Percentiles rank a stretch among this genome's conserved stretches.
Conservation (phyloP, 1,139 yeast species). For the Blastobotrys proliferans region DNA sequence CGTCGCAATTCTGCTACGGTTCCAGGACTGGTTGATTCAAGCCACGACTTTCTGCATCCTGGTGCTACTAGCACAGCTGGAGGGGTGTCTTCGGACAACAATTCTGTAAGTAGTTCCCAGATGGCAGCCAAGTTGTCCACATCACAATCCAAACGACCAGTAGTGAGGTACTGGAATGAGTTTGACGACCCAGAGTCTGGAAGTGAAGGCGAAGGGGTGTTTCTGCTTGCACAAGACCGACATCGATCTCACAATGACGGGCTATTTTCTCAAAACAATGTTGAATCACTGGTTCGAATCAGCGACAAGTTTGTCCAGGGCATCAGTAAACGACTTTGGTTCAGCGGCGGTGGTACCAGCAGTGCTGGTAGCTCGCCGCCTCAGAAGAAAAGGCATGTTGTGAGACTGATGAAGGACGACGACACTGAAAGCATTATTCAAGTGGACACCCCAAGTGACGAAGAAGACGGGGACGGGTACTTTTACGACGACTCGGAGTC, state of each 20-base stretch:
- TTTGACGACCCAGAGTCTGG: conserved; percentile 62
- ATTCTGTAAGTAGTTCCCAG: conserved; percentile 7
- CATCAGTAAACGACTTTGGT: conserved; percentile 16
- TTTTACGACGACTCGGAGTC: conserved; percentile 13
- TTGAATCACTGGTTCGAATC: conserved; percentile 32
- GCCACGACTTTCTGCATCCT: neutral
- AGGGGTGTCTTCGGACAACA: conserved; percentile 10
- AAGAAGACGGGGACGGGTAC: conserved; percentile 16
- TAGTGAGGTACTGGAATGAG: conserved; percentile 64
- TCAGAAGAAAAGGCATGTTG: neutral
- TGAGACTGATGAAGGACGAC: conserved; percentile 11
- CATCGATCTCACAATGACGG: conserved; percentile 26
- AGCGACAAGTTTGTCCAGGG: conserved; percentile 24
- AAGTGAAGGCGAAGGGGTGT: conserved; percentile 34
- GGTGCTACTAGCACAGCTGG: conserved; percentile 4
- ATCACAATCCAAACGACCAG: conserved; percentile 29
- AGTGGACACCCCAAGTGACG: conserved; percentile 17
- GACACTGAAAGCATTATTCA: conserved; percentile 16
- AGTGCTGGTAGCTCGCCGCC: neutral
- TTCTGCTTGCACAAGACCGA: conserved; percentile 32
- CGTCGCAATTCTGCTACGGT: neutral
- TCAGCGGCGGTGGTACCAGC: neutral
- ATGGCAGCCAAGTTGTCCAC: conserved; percentile 2
- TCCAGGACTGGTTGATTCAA: too few relatives aligned
- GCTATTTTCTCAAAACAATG: conserved; percentile 34